phyloP scores from a whole-genome alignment of 495 filamentous ascomycete genomes.

The Neurospora pannonica region DNA sequence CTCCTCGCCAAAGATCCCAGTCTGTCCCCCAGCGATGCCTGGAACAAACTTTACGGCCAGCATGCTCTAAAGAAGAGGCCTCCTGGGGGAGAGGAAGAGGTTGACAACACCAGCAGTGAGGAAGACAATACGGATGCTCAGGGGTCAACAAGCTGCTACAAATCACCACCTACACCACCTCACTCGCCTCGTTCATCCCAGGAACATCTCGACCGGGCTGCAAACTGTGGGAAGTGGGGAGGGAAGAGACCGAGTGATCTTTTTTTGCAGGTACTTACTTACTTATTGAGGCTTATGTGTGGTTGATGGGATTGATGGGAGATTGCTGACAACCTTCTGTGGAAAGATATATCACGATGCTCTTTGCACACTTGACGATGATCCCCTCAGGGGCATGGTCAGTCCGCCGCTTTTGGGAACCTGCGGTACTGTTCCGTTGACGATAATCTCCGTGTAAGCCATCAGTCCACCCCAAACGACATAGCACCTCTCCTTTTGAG shows the following conservation, averaged over 20 bases:
- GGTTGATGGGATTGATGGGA: not conserved
- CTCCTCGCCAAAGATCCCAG: conserved; percentile 41
- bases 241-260: conserved; percentile 51
- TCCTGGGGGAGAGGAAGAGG: not conserved
- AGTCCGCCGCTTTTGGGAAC: conserved; percentile 65
- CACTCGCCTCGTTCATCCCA: not conserved
- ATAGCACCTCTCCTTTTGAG: too few relatives aligned
- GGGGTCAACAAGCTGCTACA: not conserved
- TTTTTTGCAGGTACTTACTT: conserved; percentile 47
- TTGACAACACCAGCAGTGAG: not conserved
- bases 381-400: conserved; percentile 47
- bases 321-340: not conserved
- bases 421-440: conserved; percentile 55
- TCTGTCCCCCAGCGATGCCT: conserved; percentile 42
- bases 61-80: conserved; percentile 13
- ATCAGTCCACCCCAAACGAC: too few relatives aligned
- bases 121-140: not conserved
- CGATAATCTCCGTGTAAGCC: conserved; percentile 51
- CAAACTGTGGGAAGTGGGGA: conserved; percentile 60
- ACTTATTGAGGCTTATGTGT: not conserved
- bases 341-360: conserved; percentile 59
- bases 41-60: conserved; percentile 43
- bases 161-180: not conserved
- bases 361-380: conserved; percentile 48
- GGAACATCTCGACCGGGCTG: conserved; percentile 42